Evolutionary conservation across 2,329 filamentous ascomycete species (phyloP).

Genomic region (Pseudocercospora fijiensis): DNA sequence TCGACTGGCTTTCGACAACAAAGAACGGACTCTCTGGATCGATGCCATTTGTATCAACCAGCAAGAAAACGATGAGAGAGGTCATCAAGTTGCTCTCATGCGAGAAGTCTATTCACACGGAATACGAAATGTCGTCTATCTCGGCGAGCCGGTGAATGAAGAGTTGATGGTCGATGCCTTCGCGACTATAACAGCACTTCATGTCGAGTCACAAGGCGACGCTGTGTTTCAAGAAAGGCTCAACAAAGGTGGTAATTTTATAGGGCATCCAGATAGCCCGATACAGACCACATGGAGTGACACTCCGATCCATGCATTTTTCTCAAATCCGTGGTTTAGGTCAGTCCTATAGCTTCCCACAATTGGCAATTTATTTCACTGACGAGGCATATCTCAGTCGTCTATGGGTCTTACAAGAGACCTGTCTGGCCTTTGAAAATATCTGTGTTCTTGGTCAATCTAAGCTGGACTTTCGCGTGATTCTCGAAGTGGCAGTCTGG

Average conservation of each 20-base stretch:
- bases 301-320: not conserved
- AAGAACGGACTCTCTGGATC: not conserved
- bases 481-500: not conserved
- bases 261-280: not conserved
- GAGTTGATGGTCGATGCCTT: not conserved
- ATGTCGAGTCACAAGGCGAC: not conserved
- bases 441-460: not conserved
- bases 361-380: too few relatives aligned
- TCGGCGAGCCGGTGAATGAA: not conserved
- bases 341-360: not conserved
- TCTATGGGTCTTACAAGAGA: not conserved
- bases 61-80: not conserved
- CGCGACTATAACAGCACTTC: not conserved
- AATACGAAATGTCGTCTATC: not conserved
- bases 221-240: not conserved
- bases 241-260: not conserved
- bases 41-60: not conserved
- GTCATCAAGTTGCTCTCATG: not conserved
- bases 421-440: not conserved
- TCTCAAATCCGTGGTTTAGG: not conserved
- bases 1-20: not conserved
- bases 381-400: too few relatives aligned
- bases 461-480: not conserved
- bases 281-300: not conserved
- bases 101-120: not conserved